These are phyloP conservation scores for Metarhizium sp. DNA, from an alignment of 2,329 filamentous ascomycete species.

Conservation along the genomic window DNA sequence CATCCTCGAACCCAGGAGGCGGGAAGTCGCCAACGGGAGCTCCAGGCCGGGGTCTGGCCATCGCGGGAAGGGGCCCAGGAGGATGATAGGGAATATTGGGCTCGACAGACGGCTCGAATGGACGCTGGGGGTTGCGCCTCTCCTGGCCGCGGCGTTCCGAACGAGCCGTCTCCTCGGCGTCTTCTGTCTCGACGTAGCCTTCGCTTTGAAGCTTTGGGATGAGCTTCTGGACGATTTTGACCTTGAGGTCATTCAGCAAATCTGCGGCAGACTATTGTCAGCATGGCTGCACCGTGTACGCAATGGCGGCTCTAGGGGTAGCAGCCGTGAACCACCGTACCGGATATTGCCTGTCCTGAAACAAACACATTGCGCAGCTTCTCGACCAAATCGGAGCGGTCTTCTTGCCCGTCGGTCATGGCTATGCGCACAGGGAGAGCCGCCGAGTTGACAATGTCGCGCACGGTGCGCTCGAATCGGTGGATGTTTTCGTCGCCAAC, in stretches of 20 bases:
- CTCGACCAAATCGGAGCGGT: slow-evolving; percentile 36
- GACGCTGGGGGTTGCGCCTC: slow-evolving; percentile 23
- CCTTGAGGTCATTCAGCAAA: slow-evolving; percentile 63
- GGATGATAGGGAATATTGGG: slow-evolving; percentile 60
- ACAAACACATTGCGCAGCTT: slow-evolving; percentile 60
- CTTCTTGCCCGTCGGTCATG: slow-evolving; percentile 33
- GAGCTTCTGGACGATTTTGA: slow-evolving; percentile 75
- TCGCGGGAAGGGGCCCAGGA: slow-evolving; percentile 53
- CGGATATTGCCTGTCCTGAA: slow-evolving; percentile 54
- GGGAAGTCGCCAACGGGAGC: slow-evolving; percentile 63
- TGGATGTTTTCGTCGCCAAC: slow-evolving; percentile 73
- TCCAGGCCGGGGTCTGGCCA: slow-evolving; percentile 52
- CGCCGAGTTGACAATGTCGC: slow-evolving; percentile 62
- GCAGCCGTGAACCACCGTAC: slow-evolving; percentile 12
- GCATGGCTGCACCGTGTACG: background rate
- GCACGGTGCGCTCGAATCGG: slow-evolving; percentile 60
- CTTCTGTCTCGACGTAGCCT: slow-evolving; percentile 59
- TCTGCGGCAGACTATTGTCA: slow-evolving; percentile 27
- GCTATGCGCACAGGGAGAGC: slow-evolving; percentile 48
- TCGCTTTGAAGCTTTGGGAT: slow-evolving; percentile 68
- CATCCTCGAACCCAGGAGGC: slow-evolving; percentile 88
- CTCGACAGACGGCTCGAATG: slow-evolving; percentile 17
- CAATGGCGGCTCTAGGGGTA: background rate
- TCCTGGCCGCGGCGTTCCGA: slow-evolving; percentile 30
- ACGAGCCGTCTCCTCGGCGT: slow-evolving; percentile 32